phyloP scores from a whole-genome alignment of 805 yeast species.

The Candida verbasci region DNA sequence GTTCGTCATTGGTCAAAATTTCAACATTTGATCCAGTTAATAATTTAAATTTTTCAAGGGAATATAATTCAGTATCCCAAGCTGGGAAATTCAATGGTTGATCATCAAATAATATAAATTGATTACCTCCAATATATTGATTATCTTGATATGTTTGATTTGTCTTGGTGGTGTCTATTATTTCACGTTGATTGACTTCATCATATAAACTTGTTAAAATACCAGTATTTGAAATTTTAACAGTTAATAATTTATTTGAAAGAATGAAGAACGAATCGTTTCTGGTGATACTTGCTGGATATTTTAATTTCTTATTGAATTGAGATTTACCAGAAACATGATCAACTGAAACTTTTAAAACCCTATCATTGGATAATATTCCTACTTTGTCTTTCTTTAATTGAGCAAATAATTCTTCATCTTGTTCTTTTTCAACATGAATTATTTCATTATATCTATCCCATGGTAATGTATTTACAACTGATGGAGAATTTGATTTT shows the following conservation, averaged over 20 bases:
- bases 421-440: conserved; percentile 27
- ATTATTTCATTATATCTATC: conserved; percentile 41
- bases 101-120: conserved; percentile 78
- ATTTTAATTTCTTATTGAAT: conserved; percentile 15
- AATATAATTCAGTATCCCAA: conserved; percentile 95
- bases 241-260: conserved; percentile 58
- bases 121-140: conserved; percentile 61
- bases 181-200: conserved; percentile 51
- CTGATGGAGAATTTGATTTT: background rate
- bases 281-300: conserved; percentile 48
- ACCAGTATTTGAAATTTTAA: conserved; percentile 48
- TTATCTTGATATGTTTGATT: conserved; percentile 20
- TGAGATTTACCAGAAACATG: conserved; percentile 15
- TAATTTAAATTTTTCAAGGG: conserved; percentile 66
- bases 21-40: conserved; percentile 35
- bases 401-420: conserved; percentile 12
- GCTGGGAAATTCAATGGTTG: conserved; percentile 91
- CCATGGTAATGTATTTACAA: conserved; percentile 66
- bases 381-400: conserved; percentile 10
- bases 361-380: conserved; percentile 9
- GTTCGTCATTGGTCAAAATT: conserved; percentile 47
- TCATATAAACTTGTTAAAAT: conserved; percentile 64
- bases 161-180: conserved; percentile 57
- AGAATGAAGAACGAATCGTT: conserved; percentile 44
- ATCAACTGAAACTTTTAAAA: conserved; percentile 19